A percentile compares a stretch with the other conserved stretches of the same genome.
phyloP scores from a whole-genome alignment of 2,329 filamentous ascomycete genomes.

The Zasmidium angulare region DNA sequence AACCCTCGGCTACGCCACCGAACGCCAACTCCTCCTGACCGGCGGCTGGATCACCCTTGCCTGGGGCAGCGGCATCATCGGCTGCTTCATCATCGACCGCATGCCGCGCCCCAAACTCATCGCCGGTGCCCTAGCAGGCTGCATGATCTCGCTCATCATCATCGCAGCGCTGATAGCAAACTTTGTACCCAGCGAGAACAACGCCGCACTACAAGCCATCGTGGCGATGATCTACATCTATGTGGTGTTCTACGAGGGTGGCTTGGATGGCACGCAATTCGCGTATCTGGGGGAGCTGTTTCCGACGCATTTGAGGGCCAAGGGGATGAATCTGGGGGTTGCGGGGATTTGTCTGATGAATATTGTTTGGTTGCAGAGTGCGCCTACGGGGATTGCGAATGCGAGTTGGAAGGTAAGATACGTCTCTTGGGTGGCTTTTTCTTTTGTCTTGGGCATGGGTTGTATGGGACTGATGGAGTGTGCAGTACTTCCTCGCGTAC shows the following conservation, averaged over 20 bases:
- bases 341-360: constrained; percentile 7
- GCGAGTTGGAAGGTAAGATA: constrained; percentile 5
- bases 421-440: not conserved
- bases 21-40: constrained; percentile 2
- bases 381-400: constrained; percentile 4
- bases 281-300: constrained; percentile 18
- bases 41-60: constrained; percentile 7
- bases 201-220: constrained; percentile 5
- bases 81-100: constrained; percentile 5
- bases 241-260: constrained; percentile 10
- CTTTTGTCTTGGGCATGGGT: not conserved
- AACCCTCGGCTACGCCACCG: constrained; percentile 1
- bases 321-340: constrained; percentile 9
- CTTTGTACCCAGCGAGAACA: constrained; percentile 7
- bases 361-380: constrained; percentile 4
- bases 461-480: not conserved
- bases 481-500: constrained; percentile 7
- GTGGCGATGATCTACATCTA: constrained; percentile 14
- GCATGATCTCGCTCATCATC: constrained; percentile 14
- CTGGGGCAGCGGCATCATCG: constrained; percentile 2
- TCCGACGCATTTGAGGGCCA: constrained; percentile 25
- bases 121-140: constrained; percentile 1
- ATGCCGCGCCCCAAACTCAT: constrained; percentile 5
- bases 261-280: constrained; percentile 10
- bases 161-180: constrained; percentile 13